These are phyloP conservation scores for Apiosordaria backusii DNA, from an alignment of 495 filamentous ascomycete genomes.

Conservation along the genomic window DNA sequence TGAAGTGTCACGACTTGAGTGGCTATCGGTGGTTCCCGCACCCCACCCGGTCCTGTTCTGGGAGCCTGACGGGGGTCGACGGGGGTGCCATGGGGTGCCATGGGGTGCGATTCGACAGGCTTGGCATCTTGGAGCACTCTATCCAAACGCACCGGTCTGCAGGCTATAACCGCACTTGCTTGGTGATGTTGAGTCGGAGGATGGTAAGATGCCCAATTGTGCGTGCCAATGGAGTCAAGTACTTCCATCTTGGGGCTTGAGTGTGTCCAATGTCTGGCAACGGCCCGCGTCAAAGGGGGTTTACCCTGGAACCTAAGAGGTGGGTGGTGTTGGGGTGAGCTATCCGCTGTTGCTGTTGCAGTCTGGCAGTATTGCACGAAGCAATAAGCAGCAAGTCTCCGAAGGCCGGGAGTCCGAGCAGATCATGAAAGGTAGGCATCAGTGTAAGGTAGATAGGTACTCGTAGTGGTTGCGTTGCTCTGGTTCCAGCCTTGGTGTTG, in stretches of 20 bases:
- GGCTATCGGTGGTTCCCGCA: slow-evolving; percentile 23
- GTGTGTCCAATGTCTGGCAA: background rate
- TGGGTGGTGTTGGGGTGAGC: background rate
- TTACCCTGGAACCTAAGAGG: too few species aligned
- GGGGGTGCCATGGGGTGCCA: slow-evolving; percentile 1
- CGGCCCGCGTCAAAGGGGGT: background rate
- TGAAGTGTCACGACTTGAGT: slow-evolving; percentile 36
- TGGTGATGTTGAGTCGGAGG: background rate
- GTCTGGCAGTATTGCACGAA: background rate
- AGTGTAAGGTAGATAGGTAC: slow-evolving; percentile 14
- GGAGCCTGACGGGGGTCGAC: slow-evolving; percentile 25
- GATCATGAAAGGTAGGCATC: slow-evolving; percentile 17
- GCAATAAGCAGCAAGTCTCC: slow-evolving; percentile 7
- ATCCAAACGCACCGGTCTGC: slow-evolving; percentile 21
- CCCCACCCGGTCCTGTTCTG: slow-evolving; percentile 26
- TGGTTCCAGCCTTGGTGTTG: too few species aligned
- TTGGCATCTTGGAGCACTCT: slow-evolving; percentile 16
- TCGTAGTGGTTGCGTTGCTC: too few species aligned
- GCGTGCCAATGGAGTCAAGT: background rate
- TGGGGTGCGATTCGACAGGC: slow-evolving; percentile 9
- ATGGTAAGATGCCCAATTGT: background rate
- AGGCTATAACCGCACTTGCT: slow-evolving; percentile 7
- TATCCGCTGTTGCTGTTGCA: slow-evolving; percentile 1
- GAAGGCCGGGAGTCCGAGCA: slow-evolving; percentile 21
- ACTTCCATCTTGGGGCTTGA: background rate